phyloP scores from a whole-genome alignment of 495 filamentous ascomycete genomes.

The Penicillium macrosclerotiorum region DNA sequence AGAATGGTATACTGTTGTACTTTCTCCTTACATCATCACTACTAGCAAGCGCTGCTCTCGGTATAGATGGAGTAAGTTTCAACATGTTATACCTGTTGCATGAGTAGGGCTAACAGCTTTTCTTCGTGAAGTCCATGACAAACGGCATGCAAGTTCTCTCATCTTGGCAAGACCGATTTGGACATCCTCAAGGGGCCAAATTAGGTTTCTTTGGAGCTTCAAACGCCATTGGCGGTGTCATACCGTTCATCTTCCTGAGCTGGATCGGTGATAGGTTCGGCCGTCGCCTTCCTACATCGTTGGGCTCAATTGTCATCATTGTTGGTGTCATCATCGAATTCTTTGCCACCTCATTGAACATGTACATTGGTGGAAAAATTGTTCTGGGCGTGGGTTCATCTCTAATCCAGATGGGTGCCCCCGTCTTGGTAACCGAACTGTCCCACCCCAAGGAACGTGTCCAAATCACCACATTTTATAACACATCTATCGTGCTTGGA shows the following conservation, averaged over 20 bases:
- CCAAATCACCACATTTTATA: constrained; percentile 62
- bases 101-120: not conserved
- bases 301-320: constrained; percentile 62
- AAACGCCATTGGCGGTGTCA: constrained; percentile 63
- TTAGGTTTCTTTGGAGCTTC: constrained; percentile 63
- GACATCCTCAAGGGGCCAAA: constrained; percentile 48
- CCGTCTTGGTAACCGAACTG: constrained; percentile 61
- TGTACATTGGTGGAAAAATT: constrained; percentile 32
- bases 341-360: constrained; percentile 45
- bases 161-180: constrained; percentile 30
- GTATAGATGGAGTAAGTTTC: constrained; percentile 26
- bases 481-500: constrained; percentile 62
- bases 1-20: constrained; percentile 31
- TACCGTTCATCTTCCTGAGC: constrained; percentile 60
- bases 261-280: constrained; percentile 58
- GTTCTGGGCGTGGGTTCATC: constrained; percentile 61
- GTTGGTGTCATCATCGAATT: constrained; percentile 55
- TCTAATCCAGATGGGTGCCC: constrained; percentile 60
- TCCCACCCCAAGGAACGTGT: constrained; percentile 63
- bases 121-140: constrained; percentile 25
- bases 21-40: constrained; percentile 31
- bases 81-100: not conserved
- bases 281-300: constrained; percentile 55
- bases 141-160: constrained; percentile 34
- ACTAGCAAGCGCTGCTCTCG: constrained; percentile 26